Evolutionary conservation across 2,329 filamentous ascomycete genomes (phyloP).

Genomic region (Grosmannia serpens): DNA sequence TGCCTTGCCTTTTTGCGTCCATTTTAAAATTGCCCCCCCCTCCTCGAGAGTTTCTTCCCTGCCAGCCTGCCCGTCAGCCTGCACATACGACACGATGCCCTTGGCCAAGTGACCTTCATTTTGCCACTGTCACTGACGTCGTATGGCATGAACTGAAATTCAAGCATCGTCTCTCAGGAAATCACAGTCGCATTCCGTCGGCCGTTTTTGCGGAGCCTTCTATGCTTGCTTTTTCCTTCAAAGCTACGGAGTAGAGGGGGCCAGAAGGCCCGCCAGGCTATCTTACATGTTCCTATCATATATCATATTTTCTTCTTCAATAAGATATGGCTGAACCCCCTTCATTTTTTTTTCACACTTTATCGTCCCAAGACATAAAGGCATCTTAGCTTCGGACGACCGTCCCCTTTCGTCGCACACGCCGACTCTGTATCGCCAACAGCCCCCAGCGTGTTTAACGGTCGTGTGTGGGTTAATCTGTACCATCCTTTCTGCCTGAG

Average conservation of each 20-base stretch:
- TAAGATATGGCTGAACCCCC: background rate
- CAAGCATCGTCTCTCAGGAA: too few species aligned
- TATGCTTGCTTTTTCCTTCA: background rate
- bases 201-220: background rate
- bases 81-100: too few species aligned
- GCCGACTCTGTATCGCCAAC: background rate
- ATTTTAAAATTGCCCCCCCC: too few species aligned
- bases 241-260: too few species aligned
- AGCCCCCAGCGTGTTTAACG: background rate
- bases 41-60: too few species aligned
- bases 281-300: background rate
- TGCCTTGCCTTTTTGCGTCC: too few species aligned
- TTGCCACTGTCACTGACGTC: too few species aligned
- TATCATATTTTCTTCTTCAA: background rate
- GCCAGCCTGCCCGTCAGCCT: too few species aligned
- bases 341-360: background rate
- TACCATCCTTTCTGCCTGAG: background rate
- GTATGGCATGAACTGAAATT: too few species aligned
- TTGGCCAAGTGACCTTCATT: too few species aligned
- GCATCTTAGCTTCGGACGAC: background rate
- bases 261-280: too few species aligned
- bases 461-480: background rate
- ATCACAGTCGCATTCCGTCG: background rate
- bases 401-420: background rate
- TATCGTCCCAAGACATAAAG: background rate